These are phyloP conservation scores for Coemansia sp. DNA, from an alignment of 192 early-diverging fungal species.

Conservation along the genomic window DNA sequence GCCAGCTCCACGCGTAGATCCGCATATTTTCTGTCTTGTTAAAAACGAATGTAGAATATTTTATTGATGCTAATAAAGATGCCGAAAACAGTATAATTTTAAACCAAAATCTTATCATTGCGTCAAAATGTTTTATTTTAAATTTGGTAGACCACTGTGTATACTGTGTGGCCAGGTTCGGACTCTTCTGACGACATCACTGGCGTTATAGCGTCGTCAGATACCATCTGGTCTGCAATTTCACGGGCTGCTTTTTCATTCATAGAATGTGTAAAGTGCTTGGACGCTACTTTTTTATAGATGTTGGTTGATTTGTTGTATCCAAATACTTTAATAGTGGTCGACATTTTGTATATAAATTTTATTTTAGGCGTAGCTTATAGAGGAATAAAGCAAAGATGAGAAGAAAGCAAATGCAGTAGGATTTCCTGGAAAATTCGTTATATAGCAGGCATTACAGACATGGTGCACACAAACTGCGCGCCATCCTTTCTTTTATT, in stretches of 20 bases:
- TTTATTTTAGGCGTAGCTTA: neutral
- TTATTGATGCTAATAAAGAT: neutral
- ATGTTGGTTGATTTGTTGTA: neutral
- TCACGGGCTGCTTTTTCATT: neutral
- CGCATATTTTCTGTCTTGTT: slow-evolving; percentile 3
- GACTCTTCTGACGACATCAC: no score
- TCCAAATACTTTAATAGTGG: neutral
- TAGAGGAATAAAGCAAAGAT: neutral
- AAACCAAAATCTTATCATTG: no score
- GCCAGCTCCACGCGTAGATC: neutral
- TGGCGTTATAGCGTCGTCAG: neutral
- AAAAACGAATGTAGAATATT: neutral
- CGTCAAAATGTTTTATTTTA: no score
- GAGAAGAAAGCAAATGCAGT: neutral
- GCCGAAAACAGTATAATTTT: no score
- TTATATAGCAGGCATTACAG: neutral
- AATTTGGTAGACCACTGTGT: no score
- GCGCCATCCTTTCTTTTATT: no score
- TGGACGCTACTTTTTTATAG: neutral
- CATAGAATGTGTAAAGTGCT: neutral
- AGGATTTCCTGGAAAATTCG: no score
- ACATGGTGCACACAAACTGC: neutral
- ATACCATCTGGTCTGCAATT: neutral
- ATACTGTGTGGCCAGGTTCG: no score
- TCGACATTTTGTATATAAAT: neutral